These are phyloP conservation scores for Tolypocladium nubicola DNA, from an alignment of 2,329 filamentous ascomycete genomes.

Conservation along the genomic window DNA sequence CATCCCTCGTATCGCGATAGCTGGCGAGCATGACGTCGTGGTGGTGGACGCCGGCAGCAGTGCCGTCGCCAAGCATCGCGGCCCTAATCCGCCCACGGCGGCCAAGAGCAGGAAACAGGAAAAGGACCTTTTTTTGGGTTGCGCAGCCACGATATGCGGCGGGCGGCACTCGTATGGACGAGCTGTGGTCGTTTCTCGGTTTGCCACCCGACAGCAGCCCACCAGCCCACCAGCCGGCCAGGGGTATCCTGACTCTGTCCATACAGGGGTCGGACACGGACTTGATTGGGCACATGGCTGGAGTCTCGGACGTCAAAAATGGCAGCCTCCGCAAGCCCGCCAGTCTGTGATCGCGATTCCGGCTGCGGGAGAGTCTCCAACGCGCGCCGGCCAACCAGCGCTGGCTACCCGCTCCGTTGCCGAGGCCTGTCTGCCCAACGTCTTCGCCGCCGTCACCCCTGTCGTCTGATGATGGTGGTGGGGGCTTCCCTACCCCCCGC, in stretches of 20 bases:
- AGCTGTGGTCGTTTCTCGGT: not conserved
- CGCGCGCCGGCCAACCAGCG: not conserved
- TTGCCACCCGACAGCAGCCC: not conserved
- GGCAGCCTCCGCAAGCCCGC: not conserved
- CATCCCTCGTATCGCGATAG: not conserved
- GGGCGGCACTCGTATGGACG: not conserved
- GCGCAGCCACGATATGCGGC: not conserved
- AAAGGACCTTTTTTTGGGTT: not conserved
- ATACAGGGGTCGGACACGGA: not conserved
- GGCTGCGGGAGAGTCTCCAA: not conserved
- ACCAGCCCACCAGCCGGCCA: not conserved
- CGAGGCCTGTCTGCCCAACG: not conserved
- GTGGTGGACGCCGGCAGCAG: not conserved
- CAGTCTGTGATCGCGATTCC: not conserved
- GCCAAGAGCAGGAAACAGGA: not conserved
- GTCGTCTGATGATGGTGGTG: not conserved
- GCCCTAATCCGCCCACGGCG: not conserved
- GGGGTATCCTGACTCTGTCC: not conserved
- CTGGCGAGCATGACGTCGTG: not conserved
- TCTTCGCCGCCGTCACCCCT: not conserved
- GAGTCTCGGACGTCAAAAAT: no score
- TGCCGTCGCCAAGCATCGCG: no score
- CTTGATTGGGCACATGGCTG: not conserved
- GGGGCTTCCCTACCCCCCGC: not conserved
- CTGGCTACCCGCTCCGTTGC: not conserved